A percentile compares a stretch with the other conserved stretches of the same genome.
phyloP scores from a whole-genome alignment of 768 basidiomycete genomes.

The Lentinus tigrinus region DNA sequence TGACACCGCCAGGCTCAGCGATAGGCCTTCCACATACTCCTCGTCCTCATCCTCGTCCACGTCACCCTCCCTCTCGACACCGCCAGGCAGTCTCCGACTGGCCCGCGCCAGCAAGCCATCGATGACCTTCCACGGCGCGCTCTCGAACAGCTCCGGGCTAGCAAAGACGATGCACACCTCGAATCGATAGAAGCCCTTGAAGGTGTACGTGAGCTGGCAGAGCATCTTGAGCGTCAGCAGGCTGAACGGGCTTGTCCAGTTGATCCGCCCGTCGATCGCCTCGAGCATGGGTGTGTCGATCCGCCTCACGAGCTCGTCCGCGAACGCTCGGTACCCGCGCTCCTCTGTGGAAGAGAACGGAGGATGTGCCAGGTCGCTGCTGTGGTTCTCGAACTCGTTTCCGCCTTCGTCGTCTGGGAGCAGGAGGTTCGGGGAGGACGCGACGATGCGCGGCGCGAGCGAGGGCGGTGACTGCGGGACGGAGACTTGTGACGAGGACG shows the following conservation, averaged over 20 bases:
- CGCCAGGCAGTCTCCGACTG: not conserved
- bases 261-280: not conserved
- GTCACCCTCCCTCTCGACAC: not conserved
- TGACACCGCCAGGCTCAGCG: not conserved
- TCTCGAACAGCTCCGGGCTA: not conserved
- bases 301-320: not conserved
- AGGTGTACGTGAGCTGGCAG: not conserved
- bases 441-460: too few species aligned
- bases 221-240: conserved; percentile 3
- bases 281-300: conserved; percentile 3
- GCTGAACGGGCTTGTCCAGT: conserved; percentile 6
- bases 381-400: not conserved
- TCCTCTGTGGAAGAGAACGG: not conserved
- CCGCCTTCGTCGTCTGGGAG: not conserved
- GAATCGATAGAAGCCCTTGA: not conserved
- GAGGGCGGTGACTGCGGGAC: not conserved
- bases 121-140: conserved; percentile 2
- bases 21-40: not conserved
- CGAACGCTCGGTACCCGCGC: not conserved
- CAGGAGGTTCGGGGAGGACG: not conserved
- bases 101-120: not conserved
- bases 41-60: not conserved
- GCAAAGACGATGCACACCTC: not conserved
- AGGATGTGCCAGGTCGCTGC: not conserved
- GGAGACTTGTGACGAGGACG: not conserved